phyloP scores from a whole-genome alignment of 2,329 filamentous ascomycete genomes.

The Scedosporium dehoogii region DNA sequence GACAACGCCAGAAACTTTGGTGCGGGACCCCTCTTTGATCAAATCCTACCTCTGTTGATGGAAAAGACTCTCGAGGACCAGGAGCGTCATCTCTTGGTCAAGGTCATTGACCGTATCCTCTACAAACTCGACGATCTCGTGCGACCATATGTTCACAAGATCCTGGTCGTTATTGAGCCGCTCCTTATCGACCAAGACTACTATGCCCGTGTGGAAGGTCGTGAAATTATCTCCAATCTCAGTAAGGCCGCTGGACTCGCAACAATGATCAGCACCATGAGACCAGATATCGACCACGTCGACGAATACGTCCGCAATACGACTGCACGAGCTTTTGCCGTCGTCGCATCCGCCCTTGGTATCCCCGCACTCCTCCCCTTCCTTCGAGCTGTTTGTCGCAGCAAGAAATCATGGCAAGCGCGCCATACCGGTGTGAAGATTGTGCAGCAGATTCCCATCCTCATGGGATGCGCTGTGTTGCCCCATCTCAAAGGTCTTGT shows the following conservation, averaged over 20 bases:
- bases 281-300: conserved; percentile 95
- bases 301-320: conserved; percentile 99
- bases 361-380: conserved; percentile 94
- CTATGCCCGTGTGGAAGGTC: conserved; percentile 94
- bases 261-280: conserved; percentile 99
- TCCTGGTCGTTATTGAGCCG: conserved; percentile 97
- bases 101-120: conserved; percentile 95
- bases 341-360: conserved; percentile 90
- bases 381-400: conserved; percentile 87
- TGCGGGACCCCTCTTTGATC: conserved; percentile 88
- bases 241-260: conserved; percentile 93
- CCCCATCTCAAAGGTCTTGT: conserved; percentile 93
- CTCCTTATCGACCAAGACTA: conserved; percentile 98
- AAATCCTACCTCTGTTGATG: conserved; percentile 94
- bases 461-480: conserved; percentile 95
- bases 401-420: conserved; percentile 98
- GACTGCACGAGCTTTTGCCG: conserved; percentile 90
- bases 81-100: conserved; percentile 94
- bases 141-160: conserved; percentile 94
- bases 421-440: conserved; percentile 98
- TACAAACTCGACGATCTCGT: conserved; percentile 98
- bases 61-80: conserved; percentile 97
- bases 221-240: conserved; percentile 97
- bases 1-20: conserved; percentile 97
- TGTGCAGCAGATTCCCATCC: conserved; percentile 94